Percentiles rank a stretch among this genome's conserved stretches.
These are phyloP conservation scores for Auricularia heimuer DNA, from an alignment of 768 basidiomycete genomes.

Conservation along the genomic window DNA sequence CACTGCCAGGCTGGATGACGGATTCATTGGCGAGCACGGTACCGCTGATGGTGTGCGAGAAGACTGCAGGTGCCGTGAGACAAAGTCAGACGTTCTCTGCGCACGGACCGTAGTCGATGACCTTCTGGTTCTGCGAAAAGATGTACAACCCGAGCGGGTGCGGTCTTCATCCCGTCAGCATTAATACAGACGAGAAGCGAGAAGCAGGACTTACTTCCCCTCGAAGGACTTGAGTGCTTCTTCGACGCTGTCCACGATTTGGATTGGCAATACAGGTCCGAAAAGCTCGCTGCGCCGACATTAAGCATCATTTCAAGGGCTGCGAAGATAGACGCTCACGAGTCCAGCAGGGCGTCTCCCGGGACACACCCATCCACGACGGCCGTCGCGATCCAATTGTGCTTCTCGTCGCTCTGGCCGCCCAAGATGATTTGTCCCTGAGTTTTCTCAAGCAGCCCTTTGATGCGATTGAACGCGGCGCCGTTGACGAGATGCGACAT, in stretches of 20 bases:
- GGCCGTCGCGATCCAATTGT: conserved; percentile 61
- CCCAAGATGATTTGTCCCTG: conserved; percentile 58
- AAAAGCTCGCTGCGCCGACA: conserved; percentile 47
- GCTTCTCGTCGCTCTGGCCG: conserved; percentile 48
- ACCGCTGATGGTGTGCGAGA: conserved; percentile 63
- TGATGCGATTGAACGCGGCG: conserved; percentile 49
- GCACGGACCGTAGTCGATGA: conserved; percentile 51
- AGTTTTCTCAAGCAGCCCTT: conserved; percentile 51
- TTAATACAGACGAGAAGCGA: not conserved
- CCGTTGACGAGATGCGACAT: conserved; percentile 43
- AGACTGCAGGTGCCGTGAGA: conserved; percentile 34
- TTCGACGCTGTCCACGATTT: conserved; percentile 61
- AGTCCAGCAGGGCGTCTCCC: conserved; percentile 67
- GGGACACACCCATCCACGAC: conserved; percentile 50
- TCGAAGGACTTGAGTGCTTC: conserved; percentile 65
- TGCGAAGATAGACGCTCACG: conserved; percentile 22
- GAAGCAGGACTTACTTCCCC: conserved; percentile 30
- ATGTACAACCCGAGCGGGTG: conserved; percentile 71
- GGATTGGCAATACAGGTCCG: conserved; percentile 68
- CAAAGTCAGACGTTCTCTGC: not conserved
- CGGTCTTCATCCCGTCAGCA: conserved; percentile 33
- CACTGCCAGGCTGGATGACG: conserved; percentile 50
- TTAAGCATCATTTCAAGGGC: no score
- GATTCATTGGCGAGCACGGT: conserved; percentile 61
- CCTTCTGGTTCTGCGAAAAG: conserved; percentile 49